Base-by-base conservation (phyloP, 2,329 filamentous ascomycete species). In the Fusarium continuum region DNA sequence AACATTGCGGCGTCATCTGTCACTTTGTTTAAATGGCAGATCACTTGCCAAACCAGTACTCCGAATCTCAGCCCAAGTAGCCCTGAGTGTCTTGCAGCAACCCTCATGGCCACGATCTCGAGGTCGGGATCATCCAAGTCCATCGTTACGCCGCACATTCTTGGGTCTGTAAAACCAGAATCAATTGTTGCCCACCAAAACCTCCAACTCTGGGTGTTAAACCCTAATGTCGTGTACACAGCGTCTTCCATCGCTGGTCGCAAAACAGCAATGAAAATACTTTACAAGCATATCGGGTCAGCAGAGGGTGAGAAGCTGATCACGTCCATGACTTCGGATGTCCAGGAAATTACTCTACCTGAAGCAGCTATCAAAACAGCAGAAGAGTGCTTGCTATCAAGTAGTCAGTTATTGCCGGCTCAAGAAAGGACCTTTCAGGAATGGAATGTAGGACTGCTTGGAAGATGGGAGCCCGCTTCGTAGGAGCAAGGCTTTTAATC, bases 371-470 rank as follows among this genome's bases (percentile, higher is more conserved):
- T 88, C 23, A 54, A 72, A 6, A 76, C 77, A 25, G 73, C 88
- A 7, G 65, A 73, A 2, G 60, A 68, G 6, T 75, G 73, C 9
- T 75, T 92, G 22, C 70, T 77, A 10, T 70, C 69, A 8, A 87
- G 83, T 63, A 84, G 80, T 29, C 35, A 60, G 4, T 70, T 86
- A 14, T 71, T 92, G 8, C 89, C 89, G 2, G 71, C 65, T 1
- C 77, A 77, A 8, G 85, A 88, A 56, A 80, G 85, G 52, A 76
- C 68, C 23, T 90, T 91, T 64, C 80, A 85, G 70, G 84, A 82
- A n/a, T 92, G 89, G 89, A 81, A 82, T 22, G 86, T 92, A 6
- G 88, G 87, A 3, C 72, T 92, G 16, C 70, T 92, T 56, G 80
- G 83, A 36, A 70, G 75, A 44, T 78, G 76, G 77, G 64, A 61